phyloP scores from a whole-genome alignment of 352 stramenopile species.

The Globisporangium paroecandrum region DNA sequence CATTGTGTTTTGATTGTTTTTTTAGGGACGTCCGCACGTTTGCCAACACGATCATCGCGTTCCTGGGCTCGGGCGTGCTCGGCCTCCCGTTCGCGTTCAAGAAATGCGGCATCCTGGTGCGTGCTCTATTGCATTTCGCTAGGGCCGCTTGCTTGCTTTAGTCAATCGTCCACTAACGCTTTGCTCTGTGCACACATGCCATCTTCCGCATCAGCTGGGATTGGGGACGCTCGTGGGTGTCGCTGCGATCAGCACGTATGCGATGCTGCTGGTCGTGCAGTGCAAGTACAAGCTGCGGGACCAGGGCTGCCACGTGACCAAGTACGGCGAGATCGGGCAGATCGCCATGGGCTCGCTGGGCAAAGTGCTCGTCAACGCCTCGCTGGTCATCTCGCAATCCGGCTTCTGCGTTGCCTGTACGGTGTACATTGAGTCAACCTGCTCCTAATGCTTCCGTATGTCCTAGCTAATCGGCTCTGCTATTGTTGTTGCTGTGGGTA shows the following conservation, averaged over 20 bases:
- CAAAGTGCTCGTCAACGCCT: conserved; percentile 75
- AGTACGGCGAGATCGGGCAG: conserved; percentile 87
- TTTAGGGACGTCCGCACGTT: conserved; percentile 58
- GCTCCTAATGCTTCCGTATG: not conserved
- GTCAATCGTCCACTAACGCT: not conserved
- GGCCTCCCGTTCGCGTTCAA: conserved; percentile 89
- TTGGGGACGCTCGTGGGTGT: conserved; percentile 52
- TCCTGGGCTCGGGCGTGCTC: conserved; percentile 89
- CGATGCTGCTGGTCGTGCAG: conserved; percentile 72
- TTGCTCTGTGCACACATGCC: not conserved
- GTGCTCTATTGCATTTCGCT: conserved; percentile 4
- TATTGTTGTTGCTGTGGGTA: conserved; percentile 10
- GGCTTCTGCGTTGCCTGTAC: conserved; percentile 88
- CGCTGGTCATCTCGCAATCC: conserved; percentile 83
- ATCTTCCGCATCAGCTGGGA: conserved; percentile 35
- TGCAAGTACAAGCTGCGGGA: conserved; percentile 78
- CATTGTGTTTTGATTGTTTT: not conserved
- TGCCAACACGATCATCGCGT: conserved; percentile 87
- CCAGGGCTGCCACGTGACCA: conserved; percentile 42
- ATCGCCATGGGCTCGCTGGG: conserved; percentile 68
- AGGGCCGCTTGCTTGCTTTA: not conserved
- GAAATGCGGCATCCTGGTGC: conserved; percentile 79
- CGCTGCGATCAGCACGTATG: conserved; percentile 55
- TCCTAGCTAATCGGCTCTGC: not conserved
- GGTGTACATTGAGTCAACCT: conserved; percentile 2